Evolutionary conservation across 2,329 filamentous ascomycete species (phyloP).

Genomic region (Pseudopyricularia cyperi): DNA sequence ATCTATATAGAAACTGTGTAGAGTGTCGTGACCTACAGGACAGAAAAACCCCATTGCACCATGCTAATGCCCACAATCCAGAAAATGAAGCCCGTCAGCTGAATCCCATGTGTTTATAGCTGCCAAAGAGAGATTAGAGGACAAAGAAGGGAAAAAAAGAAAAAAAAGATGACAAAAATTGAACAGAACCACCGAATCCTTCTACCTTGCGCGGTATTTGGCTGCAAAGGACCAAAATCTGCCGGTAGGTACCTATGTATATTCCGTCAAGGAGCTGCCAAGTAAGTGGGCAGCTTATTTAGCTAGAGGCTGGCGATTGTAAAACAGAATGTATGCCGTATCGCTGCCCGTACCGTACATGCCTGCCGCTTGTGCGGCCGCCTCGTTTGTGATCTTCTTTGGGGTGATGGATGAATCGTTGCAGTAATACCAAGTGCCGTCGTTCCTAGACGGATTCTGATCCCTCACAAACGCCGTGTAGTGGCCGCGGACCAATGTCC

Average conservation of each 20-base stretch:
- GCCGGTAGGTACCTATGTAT: too few species aligned
- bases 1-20: background rate
- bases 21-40: background rate
- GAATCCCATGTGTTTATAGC: background rate
- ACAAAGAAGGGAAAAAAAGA: background rate
- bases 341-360: slow-evolving; percentile 9
- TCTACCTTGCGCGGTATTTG: too few species aligned
- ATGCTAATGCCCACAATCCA: background rate
- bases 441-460: slow-evolving; percentile 23
- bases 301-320: background rate
- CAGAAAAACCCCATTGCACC: background rate
- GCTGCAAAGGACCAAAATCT: background rate
- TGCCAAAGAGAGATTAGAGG: background rate
- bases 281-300: background rate
- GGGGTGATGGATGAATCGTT: slow-evolving; percentile 24
- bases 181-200: background rate
- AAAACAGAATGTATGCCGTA: slow-evolving; percentile 12
- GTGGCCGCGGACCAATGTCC: slow-evolving; percentile 58
- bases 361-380: slow-evolving; percentile 7
- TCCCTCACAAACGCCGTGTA: slow-evolving; percentile 63
- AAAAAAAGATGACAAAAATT: background rate
- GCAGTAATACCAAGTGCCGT: slow-evolving; percentile 34
- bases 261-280: too few species aligned
- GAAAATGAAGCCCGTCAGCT: background rate
- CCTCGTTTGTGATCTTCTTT: slow-evolving; percentile 9